Evolutionary conservation across 1,284 basidiomycete species (phyloP).

Genomic region (Mycosarcoma maydis): DNA sequence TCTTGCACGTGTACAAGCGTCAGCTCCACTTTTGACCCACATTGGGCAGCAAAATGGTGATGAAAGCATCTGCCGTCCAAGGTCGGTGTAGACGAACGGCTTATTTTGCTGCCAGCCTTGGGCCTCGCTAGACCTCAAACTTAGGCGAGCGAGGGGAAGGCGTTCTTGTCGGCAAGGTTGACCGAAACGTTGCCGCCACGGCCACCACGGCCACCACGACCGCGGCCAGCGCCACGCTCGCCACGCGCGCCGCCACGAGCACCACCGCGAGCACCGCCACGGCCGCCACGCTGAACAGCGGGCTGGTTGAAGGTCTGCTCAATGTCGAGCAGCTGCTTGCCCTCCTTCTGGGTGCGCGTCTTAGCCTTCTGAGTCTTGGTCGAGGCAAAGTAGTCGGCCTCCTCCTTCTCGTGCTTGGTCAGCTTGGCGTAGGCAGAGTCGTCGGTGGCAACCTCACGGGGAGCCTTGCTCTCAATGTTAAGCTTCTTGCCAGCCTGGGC

Average conservation of each 20-base stretch:
- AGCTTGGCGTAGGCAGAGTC: constrained; percentile 56
- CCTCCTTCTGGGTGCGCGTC: constrained; percentile 48
- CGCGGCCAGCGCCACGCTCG: constrained; percentile 46
- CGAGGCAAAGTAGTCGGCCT: constrained; percentile 60
- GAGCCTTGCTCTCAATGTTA: constrained; percentile 54
- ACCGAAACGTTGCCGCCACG: constrained; percentile 73
- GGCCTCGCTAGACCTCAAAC: constrained; percentile 9
- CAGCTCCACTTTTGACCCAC: constrained; percentile 4
- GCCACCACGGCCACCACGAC: constrained; percentile 70
- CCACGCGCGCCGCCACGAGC: constrained; percentile 48
- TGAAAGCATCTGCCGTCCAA: not conserved
- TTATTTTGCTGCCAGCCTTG: constrained; percentile 5
- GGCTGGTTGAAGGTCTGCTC: constrained; percentile 62
- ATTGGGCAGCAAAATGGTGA: not conserved
- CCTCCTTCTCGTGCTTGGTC: constrained; percentile 58
- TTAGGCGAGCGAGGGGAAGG: constrained; percentile 65
- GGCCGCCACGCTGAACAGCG: constrained; percentile 48
- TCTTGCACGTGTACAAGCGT: constrained; percentile 2
- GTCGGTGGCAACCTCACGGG: constrained; percentile 48
- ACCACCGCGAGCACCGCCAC: constrained; percentile 48
- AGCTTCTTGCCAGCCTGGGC: constrained; percentile 72
- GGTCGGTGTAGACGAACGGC: constrained; percentile 1
- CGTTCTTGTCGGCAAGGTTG: constrained; percentile 68
- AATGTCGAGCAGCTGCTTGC: constrained; percentile 63
- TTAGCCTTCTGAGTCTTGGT: constrained; percentile 50